Base-by-base conservation (phyloP, 768 basidiomycete genomes). In the Strobilomyces dryophilus region DNA sequence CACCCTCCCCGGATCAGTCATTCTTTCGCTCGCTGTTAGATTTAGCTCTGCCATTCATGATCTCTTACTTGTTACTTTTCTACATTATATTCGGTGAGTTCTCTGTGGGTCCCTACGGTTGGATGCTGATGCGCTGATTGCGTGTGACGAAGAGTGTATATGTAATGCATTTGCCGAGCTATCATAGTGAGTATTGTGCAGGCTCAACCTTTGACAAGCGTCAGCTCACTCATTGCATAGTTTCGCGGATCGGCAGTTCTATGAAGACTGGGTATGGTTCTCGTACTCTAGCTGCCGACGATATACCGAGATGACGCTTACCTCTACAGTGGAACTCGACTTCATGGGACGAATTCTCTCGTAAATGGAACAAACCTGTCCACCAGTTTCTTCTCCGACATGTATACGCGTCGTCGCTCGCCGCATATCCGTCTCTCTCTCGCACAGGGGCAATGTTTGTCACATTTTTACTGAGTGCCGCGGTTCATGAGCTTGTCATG, bases 281-380 rank as follows among this genome's bases (percentile, higher is more conserved):
- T 37, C n/a, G 27, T 29, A 27, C 11, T 18, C 17, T n/a, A 10
- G 24, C 18, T 41, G 24, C 12, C 32, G 24, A 45, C 39, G 8
- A 47, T 20, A 34, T 34, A 14, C 36, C 20, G 12, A 47, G 27
- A 35, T 56, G 27, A 54, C 17, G 12, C 53, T 35, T 2, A 32
- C 14, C 15, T 36, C 20, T 24, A 32, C n/a, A 83, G 89, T 98
- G 95, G 95, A 98, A 98, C 71, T 92, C 92, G 7, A 92, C 88
- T 0, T 91, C 92, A 2, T 94, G 89, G 90, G 95, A 98, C 60
- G 92, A 98, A 69, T 98, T 95, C 68, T 90, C 95, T 4, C 85
- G 97, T 41, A 95, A 95, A 73, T 98, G 97, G 95, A 98, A 98
- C 73, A 93, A 91, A 59, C 95, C 95, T 11, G 95, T 98, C 31